phyloP scores from a whole-genome alignment of 306 rosid genomes.

The Coriaria nepalensis region DNA sequence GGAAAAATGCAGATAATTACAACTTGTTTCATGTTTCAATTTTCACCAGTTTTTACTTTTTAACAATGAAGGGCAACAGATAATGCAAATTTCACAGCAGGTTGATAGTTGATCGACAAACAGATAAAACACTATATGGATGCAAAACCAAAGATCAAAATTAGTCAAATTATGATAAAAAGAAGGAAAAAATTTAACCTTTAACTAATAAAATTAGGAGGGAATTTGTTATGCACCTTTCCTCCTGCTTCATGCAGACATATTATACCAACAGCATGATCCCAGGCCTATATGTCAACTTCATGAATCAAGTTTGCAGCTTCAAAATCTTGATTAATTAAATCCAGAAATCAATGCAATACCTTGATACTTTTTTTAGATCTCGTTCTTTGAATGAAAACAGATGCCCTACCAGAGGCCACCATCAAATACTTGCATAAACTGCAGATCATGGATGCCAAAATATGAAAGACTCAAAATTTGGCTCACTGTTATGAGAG shows the following conservation, averaged over 20 bases:
- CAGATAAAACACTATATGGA: not conserved
- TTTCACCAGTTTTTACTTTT: constrained; percentile 1
- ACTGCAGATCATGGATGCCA: constrained; percentile 15
- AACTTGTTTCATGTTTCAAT: too few relatives aligned
- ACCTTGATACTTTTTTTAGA: constrained; percentile 30
- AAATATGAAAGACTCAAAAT: too few relatives aligned
- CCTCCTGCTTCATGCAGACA: constrained; percentile 49
- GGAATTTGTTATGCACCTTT: constrained; percentile 12
- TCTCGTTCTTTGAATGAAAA: constrained; percentile 23
- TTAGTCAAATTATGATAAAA: not conserved
- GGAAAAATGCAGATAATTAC: not conserved
- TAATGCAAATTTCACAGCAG: not conserved
- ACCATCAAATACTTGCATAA: constrained; percentile 52
- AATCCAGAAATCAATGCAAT: not conserved
- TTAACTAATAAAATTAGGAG: not conserved
- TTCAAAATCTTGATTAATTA: not conserved
- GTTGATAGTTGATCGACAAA: not conserved
- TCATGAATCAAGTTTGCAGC: constrained; percentile 3
- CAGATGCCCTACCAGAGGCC: constrained; percentile 35
- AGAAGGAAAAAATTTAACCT: not conserved
- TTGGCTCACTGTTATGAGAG: too few relatives aligned
- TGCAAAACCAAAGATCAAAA: not conserved
- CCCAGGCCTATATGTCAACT: constrained; percentile 33
- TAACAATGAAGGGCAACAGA: not conserved
- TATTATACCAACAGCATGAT: constrained; percentile 43